phyloP scores from a whole-genome alignment of 129 eudicot genomes.

The Pulicaria dysenterica region DNA sequence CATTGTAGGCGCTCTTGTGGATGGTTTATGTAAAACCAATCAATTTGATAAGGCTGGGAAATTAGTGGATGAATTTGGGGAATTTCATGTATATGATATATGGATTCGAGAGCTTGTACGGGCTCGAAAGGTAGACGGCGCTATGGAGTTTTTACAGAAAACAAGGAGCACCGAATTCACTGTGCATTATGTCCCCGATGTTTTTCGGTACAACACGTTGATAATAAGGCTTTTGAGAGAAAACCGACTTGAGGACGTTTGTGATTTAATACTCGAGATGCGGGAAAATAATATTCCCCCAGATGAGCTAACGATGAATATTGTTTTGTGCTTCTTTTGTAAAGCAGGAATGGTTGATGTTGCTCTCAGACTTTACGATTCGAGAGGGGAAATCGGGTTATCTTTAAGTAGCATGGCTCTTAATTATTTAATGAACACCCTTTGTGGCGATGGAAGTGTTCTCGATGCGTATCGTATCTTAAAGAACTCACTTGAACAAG shows the following conservation, averaged over 20 bases:
- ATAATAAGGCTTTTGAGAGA: constrained; percentile 60
- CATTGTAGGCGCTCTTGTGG: constrained; percentile 52
- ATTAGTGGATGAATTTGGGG: constrained; percentile 64
- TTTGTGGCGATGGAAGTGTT: constrained; percentile 63
- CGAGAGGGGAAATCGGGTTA: constrained; percentile 64
- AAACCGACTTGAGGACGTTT: constrained; percentile 66
- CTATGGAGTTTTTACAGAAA: constrained; percentile 61
- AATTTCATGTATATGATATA: constrained; percentile 55
- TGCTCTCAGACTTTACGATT: constrained; percentile 61
- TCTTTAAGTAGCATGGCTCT: constrained; percentile 60
- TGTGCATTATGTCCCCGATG: constrained; percentile 64
- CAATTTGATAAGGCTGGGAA: constrained; percentile 56
- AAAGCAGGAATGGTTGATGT: constrained; percentile 78
- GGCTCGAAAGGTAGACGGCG: constrained; percentile 62
- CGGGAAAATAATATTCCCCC: constrained; percentile 56
- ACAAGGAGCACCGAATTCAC: constrained; percentile 25
- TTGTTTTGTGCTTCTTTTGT: constrained; percentile 67
- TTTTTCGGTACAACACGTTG: constrained; percentile 61
- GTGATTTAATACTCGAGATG: constrained; percentile 82
- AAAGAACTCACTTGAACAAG: constrained; percentile 56
- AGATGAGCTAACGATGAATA: constrained; percentile 72
- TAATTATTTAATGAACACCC: constrained; percentile 65
- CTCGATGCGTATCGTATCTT: constrained; percentile 70
- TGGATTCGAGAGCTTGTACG: constrained; percentile 76
- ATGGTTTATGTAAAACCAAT: constrained; percentile 54